phyloP scores from a whole-genome alignment of 371 early-diverging fungal genomes.

The Mortierella sp. region DNA sequence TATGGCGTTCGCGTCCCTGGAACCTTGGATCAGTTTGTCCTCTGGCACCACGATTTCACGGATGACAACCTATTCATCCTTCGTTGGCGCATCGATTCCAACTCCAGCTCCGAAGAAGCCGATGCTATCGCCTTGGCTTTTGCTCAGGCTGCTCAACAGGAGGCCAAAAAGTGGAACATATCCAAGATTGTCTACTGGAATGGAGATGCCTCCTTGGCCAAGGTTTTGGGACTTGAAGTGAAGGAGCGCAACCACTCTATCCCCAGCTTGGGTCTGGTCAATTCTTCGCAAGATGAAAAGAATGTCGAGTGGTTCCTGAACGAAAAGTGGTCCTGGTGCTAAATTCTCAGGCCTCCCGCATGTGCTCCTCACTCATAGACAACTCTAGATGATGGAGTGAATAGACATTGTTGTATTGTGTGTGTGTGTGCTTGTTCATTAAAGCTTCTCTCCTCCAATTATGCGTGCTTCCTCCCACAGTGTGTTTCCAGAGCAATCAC shows the following conservation, averaged over 20 bases:
- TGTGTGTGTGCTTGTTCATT: background rate
- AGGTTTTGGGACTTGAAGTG: conserved; percentile 21
- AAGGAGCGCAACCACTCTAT: conserved; percentile 26
- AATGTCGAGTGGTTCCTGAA: conserved; percentile 43
- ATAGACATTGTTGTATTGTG: too few relatives aligned
- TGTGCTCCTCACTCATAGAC: too few relatives aligned
- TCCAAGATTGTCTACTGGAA: conserved; percentile 47
- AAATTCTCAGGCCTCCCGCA: too few relatives aligned
- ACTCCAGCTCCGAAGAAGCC: background rate
- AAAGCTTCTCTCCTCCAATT: conserved; percentile 13
- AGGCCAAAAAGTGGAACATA: conserved; percentile 40
- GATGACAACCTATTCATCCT: conserved; percentile 43
- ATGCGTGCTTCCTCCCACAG: conserved; percentile 85
- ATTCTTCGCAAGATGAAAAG: conserved; percentile 5
- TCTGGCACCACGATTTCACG: conserved; percentile 49
- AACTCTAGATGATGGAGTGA: background rate
- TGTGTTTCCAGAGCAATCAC: conserved; percentile 87
- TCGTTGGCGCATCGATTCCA: conserved; percentile 36
- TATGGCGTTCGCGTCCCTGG: conserved; percentile 20
- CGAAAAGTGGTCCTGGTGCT: conserved; percentile 43
- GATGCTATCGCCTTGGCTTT: conserved; percentile 27
- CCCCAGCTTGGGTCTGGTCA: conserved; percentile 26
- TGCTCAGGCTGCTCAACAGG: conserved; percentile 26
- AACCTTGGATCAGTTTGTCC: conserved; percentile 23
- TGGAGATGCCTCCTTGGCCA: conserved; percentile 17